Evolutionary conservation across 2,329 filamentous ascomycete species (phyloP).

Genomic region (Coniochaeta sp.): DNA sequence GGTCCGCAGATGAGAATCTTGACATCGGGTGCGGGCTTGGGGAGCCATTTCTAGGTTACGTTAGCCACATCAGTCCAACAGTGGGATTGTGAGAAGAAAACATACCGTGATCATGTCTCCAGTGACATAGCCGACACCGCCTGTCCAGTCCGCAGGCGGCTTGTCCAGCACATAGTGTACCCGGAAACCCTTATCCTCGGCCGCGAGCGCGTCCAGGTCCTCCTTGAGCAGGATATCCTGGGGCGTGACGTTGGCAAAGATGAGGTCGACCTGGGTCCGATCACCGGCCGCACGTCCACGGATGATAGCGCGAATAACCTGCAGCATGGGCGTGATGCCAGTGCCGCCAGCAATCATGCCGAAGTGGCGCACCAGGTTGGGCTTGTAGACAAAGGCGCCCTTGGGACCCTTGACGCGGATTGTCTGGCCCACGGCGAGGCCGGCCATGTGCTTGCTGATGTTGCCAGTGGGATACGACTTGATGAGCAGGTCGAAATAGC

Average conservation of each 20-base stretch:
- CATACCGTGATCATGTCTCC: slow-evolving; percentile 79
- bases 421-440: slow-evolving; percentile 71
- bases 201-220: slow-evolving; percentile 73
- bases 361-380: slow-evolving; percentile 93
- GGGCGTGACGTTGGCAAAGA: slow-evolving; percentile 92
- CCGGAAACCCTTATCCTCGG: slow-evolving; percentile 73
- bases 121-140: slow-evolving; percentile 91
- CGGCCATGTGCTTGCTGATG: slow-evolving; percentile 89
- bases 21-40: slow-evolving; percentile 75
- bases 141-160: slow-evolving; percentile 84
- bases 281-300: slow-evolving; percentile 73
- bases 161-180: slow-evolving; percentile 97
- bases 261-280: slow-evolving; percentile 82
- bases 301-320: slow-evolving; percentile 86
- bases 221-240: slow-evolving; percentile 93
- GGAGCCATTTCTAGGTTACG: slow-evolving; percentile 61
- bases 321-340: slow-evolving; percentile 97
- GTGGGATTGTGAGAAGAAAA: background rate
- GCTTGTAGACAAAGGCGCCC: slow-evolving; percentile 94
- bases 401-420: slow-evolving; percentile 93
- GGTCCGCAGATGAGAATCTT: slow-evolving; percentile 94
- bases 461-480: slow-evolving; percentile 97
- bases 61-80: slow-evolving; percentile 13
- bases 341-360: slow-evolving; percentile 98
- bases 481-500: slow-evolving; percentile 93